These are phyloP conservation scores for Ceratobasidium sp. DNA, from an alignment of 1,284 basidiomycete species.

Conservation along the genomic window DNA sequence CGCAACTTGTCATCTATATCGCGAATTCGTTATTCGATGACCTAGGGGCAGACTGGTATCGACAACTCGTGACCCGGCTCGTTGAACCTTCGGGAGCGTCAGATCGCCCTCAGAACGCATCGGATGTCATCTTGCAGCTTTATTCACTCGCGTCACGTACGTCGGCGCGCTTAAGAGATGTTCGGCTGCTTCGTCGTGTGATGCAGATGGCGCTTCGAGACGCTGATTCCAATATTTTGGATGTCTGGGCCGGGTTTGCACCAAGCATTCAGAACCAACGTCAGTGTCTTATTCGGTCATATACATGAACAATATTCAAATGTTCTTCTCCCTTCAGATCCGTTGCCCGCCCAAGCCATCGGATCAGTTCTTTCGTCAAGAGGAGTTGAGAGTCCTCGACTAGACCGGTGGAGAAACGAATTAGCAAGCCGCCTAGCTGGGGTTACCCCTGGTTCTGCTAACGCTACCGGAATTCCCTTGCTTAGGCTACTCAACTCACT, in stretches of 20 bases:
- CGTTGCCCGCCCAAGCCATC: constrained; percentile 76
- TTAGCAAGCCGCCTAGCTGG: constrained; percentile 85
- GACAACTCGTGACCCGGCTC: constrained; percentile 10
- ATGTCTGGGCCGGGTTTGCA: constrained; percentile 80
- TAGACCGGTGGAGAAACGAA: constrained; percentile 91
- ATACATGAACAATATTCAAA: background rate
- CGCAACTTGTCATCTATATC: constrained; percentile 78
- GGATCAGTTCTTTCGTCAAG: constrained; percentile 72
- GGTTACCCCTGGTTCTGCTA: constrained; percentile 73
- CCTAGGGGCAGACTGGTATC: constrained; percentile 34
- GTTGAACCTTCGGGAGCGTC: background rate
- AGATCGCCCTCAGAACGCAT: background rate
- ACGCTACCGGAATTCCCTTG: constrained; percentile 75
- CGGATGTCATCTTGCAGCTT: constrained; percentile 3
- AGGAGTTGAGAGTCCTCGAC: constrained; percentile 76
- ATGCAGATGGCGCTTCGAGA: constrained; percentile 74
- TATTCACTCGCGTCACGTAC: constrained; percentile 55
- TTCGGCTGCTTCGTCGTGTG: constrained; percentile 57
- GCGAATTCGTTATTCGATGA: constrained; percentile 40
- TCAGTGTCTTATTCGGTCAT: constrained; percentile 57
- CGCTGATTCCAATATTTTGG: constrained; percentile 74
- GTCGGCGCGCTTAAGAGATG: constrained; percentile 61
- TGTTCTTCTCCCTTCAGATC: constrained; percentile 64
- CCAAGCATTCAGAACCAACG: constrained; percentile 73
- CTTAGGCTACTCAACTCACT: constrained; percentile 81